Evolutionary conservation across 768 basidiomycete species (phyloP).

Genomic region (Tricholoma sp.): DNA sequence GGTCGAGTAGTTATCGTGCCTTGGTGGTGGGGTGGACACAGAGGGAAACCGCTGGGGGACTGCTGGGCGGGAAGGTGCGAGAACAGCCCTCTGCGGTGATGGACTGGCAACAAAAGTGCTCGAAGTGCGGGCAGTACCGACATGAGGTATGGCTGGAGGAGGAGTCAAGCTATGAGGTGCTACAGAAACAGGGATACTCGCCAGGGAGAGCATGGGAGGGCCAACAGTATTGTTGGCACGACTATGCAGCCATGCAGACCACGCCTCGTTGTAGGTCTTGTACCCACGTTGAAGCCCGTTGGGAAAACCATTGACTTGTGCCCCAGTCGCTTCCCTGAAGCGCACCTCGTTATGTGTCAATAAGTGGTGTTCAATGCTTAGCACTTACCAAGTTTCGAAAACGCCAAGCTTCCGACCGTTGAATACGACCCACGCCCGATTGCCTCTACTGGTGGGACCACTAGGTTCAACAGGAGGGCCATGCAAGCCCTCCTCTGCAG

Average conservation of each 20-base stretch:
- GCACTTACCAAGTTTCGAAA: constrained; percentile 1
- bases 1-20: background rate
- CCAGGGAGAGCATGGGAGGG: background rate
- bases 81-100: background rate
- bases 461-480: background rate
- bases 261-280: background rate
- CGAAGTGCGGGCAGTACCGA: background rate
- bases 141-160: background rate
- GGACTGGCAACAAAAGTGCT: no score
- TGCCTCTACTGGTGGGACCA: background rate
- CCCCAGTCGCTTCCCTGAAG: background rate
- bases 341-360: background rate
- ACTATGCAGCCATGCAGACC: background rate
- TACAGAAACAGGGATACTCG: background rate
- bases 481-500: background rate
- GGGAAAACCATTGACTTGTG: background rate
- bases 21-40: background rate
- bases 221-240: background rate
- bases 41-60: background rate
- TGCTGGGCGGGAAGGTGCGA: background rate
- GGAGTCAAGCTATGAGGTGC: background rate
- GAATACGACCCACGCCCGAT: background rate
- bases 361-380: background rate
- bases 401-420: background rate
- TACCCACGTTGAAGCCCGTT: background rate